Evolutionary conservation across 495 filamentous ascomycete genomes (phyloP).

Genomic region (Annulohypoxylon moriforme): DNA sequence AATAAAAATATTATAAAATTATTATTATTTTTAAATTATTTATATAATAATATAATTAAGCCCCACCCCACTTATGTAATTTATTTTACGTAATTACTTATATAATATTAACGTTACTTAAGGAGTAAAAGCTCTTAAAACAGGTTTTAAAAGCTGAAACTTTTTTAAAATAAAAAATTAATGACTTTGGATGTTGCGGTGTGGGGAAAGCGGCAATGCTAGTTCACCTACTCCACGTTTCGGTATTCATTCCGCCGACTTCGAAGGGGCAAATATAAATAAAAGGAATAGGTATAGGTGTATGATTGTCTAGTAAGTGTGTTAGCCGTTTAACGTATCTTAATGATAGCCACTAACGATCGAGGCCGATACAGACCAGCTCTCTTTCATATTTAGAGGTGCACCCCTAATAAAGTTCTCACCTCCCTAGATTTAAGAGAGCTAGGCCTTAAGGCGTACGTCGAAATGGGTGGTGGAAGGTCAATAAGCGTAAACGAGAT

Average conservation of each 20-base stretch:
- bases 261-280: background rate
- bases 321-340: no score
- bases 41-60: no score
- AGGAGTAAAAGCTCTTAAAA: no score
- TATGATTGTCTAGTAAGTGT: background rate
- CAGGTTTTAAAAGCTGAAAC: no score
- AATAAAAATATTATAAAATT: no score
- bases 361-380: background rate
- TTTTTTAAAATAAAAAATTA: no score
- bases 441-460: background rate
- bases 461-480: conserved; percentile 16
- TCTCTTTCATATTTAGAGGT: no score
- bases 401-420: background rate
- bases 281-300: background rate
- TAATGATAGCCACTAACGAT: background rate
- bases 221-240: conserved; percentile 27
- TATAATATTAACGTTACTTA: no score
- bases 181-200: no score
- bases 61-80: no score
- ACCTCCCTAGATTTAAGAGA: background rate
- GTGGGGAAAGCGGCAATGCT: conserved; percentile 35
- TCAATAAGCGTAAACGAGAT: conserved; percentile 52
- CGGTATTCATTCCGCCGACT: conserved; percentile 35
- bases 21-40: no score
- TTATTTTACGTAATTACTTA: no score